phyloP scores from a whole-genome alignment of 345 rosid genomes.

The Conringia planisiliqua region DNA sequence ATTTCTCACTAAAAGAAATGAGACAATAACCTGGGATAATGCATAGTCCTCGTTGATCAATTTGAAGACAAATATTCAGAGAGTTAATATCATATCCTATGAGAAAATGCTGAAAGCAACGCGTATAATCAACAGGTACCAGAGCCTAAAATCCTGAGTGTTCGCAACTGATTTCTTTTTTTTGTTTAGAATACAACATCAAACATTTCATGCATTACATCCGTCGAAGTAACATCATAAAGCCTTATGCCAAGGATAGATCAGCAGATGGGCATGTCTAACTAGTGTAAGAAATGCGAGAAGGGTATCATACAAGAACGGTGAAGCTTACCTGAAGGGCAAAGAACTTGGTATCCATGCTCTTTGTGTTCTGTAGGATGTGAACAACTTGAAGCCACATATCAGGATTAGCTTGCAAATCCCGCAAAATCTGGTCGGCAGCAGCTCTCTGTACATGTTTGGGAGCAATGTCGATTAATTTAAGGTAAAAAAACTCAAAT shows the following conservation, averaged over 20 bases:
- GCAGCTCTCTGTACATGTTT: slow-evolving; percentile 67
- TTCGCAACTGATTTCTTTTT: not conserved
- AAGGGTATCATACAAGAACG: not conserved
- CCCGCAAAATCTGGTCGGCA: slow-evolving; percentile 96
- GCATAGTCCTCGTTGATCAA: not conserved
- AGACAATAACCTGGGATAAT: not conserved
- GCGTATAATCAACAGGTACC: not conserved
- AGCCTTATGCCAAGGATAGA: not conserved
- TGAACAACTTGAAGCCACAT: slow-evolving; percentile 99
- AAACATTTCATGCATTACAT: not conserved
- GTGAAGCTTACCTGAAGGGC: slow-evolving; percentile 75
- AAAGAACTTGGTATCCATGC: slow-evolving; percentile 90
- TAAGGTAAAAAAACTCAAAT: not conserved
- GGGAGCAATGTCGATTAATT: slow-evolving; percentile 12
- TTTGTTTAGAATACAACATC: not conserved
- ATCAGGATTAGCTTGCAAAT: slow-evolving; percentile 88
- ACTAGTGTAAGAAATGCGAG: not conserved
- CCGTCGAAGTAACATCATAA: not conserved
- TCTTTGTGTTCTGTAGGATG: slow-evolving; percentile 73
- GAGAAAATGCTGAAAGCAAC: not conserved
- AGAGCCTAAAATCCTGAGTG: slow-evolving; percentile 10
- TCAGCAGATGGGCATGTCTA: not conserved
- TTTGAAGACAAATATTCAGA: not conserved
- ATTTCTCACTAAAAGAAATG: not conserved
- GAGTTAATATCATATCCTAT: not conserved